These are phyloP conservation scores for Phytopythium delawarense DNA, from an alignment of 352 stramenopile genomes.

Conservation along the genomic window DNA sequence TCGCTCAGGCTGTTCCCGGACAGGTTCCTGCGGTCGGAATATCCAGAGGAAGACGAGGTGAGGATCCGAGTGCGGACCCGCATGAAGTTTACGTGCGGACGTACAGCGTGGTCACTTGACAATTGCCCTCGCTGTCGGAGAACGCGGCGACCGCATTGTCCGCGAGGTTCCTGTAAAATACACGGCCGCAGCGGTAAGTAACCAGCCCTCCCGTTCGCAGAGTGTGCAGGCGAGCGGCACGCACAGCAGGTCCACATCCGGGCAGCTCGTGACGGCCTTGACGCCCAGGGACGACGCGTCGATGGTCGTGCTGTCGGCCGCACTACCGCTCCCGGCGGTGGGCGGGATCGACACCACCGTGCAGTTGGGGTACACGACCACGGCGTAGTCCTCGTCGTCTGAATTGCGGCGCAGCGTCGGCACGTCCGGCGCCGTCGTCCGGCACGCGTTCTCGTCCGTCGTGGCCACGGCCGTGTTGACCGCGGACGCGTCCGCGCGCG, in stretches of 20 bases:
- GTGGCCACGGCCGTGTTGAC: constrained; percentile 3
- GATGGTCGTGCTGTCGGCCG: background rate
- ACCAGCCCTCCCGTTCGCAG: background rate
- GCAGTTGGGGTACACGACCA: constrained; percentile 5
- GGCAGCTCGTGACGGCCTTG: constrained; percentile 5
- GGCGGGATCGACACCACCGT: constrained; percentile 2
- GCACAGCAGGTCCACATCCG: background rate
- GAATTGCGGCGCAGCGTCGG: constrained; percentile 1
- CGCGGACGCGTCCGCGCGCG: constrained; percentile 3
- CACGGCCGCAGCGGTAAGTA: background rate
- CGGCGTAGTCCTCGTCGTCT: constrained; percentile 3
- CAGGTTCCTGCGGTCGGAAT: background rate
- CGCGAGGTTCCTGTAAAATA: constrained; percentile 4
- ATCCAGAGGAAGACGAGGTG: background rate
- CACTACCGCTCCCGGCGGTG: background rate
- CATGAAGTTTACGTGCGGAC: constrained; percentile 1
- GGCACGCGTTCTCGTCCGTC: constrained; percentile 5
- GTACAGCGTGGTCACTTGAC: constrained; percentile 3
- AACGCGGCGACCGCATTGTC: background rate
- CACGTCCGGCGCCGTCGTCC: background rate
- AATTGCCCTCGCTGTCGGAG: background rate
- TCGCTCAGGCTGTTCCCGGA: background rate
- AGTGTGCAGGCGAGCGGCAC: background rate
- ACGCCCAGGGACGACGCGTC: background rate
- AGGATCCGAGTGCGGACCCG: background rate